Percentiles rank a stretch among this genome's conserved stretches.
phyloP scores from a whole-genome alignment of 805 yeast species.

The Priceomyces castillae region DNA sequence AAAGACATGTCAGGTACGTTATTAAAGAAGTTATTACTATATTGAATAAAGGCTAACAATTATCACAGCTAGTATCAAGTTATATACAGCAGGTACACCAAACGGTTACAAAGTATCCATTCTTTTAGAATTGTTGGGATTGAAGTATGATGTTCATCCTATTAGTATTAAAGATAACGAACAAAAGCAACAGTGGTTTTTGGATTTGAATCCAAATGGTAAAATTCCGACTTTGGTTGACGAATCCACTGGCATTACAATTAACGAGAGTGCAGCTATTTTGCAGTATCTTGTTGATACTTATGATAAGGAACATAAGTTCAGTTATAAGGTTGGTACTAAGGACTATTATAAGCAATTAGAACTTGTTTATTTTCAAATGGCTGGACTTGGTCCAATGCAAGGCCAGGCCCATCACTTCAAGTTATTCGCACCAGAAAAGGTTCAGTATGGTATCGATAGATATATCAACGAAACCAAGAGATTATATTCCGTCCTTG shows the following conservation, averaged over 20 bases:
- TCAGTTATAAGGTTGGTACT: constrained; percentile 36
- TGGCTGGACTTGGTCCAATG: constrained; percentile 58
- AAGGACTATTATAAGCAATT: constrained; percentile 49
- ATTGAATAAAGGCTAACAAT: not conserved
- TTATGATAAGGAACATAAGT: constrained; percentile 54
- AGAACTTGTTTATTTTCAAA: constrained; percentile 51
- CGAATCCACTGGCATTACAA: constrained; percentile 40
- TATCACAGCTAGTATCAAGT: constrained; percentile 5
- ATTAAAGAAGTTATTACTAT: not conserved
- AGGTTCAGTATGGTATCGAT: constrained; percentile 51
- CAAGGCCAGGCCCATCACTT: constrained; percentile 62
- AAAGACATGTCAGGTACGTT: not conserved
- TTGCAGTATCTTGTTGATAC: constrained; percentile 57
- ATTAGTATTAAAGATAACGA: constrained; percentile 42
- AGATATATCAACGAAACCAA: constrained; percentile 51
- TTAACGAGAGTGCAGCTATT: constrained; percentile 64
- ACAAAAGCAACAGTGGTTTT: constrained; percentile 57
- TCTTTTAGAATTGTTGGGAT: constrained; percentile 39
- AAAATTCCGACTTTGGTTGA: constrained; percentile 55
- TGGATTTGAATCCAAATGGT: constrained; percentile 60
- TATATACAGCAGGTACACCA: constrained; percentile 36
- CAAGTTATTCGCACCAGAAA: constrained; percentile 42
- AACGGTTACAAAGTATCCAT: constrained; percentile 45
- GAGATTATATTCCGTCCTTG: constrained; percentile 54
- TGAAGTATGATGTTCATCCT: constrained; percentile 39